Percentiles rank a stretch among this genome's conserved stretches.
Conservation (phyloP, 805 yeast species). For the Diddensiella transvaalensis region DNA sequence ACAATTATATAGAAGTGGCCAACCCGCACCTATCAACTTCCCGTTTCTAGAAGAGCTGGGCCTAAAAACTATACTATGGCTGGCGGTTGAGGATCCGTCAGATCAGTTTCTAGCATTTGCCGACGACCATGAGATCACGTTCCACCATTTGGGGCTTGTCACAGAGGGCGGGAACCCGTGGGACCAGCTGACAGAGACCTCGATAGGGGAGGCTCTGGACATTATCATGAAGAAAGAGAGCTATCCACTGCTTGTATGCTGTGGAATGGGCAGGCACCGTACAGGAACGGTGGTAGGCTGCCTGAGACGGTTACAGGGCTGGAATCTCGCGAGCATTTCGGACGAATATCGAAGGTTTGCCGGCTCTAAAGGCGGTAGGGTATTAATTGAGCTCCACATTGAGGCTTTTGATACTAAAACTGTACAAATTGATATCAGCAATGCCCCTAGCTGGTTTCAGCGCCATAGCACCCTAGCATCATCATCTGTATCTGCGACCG, state of each 20-base stretch:
- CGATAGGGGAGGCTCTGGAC: slow-evolving; percentile 75
- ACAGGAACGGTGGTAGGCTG: slow-evolving; percentile 98
- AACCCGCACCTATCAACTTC: slow-evolving; percentile 90
- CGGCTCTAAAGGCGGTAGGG: slow-evolving; percentile 88
- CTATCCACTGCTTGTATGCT: slow-evolving; percentile 86
- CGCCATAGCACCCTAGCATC: no score
- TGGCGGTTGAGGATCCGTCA: slow-evolving; percentile 92
- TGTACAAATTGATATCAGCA: slow-evolving; percentile 40
- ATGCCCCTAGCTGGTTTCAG: slow-evolving; percentile 47
- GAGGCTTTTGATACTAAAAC: slow-evolving; percentile 59
- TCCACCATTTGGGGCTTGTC: slow-evolving; percentile 79
- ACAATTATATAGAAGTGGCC: slow-evolving; percentile 84
- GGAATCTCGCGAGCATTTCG: slow-evolving; percentile 93
- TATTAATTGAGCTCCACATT: slow-evolving; percentile 82
- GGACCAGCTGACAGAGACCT: slow-evolving; percentile 87
- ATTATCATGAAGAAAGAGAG: slow-evolving; percentile 67
- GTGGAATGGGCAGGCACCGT: slow-evolving; percentile 98
- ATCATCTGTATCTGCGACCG: no score
- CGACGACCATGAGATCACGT: slow-evolving; percentile 61
- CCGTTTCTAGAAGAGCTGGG: slow-evolving; percentile 73
- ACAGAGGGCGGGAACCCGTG: slow-evolving; percentile 89
- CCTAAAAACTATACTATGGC: slow-evolving; percentile 82
- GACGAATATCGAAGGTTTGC: slow-evolving; percentile 95
- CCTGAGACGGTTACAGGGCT: slow-evolving; percentile 85
- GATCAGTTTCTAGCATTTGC: slow-evolving; percentile 83